phyloP scores from a whole-genome alignment of 2,329 filamentous ascomycete species.

The Xylariales sp. region DNA sequence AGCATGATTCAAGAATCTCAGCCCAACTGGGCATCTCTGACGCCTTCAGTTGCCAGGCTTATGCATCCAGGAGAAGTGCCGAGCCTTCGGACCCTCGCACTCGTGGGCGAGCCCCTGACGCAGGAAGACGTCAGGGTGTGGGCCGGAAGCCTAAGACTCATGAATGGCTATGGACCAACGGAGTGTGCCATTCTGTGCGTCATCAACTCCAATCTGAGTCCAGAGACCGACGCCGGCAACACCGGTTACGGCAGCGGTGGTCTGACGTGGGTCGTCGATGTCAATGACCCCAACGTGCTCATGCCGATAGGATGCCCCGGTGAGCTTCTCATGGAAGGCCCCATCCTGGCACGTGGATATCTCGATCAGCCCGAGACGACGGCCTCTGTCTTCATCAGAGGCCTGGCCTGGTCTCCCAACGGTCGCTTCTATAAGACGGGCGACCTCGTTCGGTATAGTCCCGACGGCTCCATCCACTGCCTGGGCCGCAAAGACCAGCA shows the following conservation, averaged over 20 bases:
- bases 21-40: conserved; percentile 8
- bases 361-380: conserved; percentile 19
- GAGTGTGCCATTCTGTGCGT: conserved; percentile 3
- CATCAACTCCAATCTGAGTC: not conserved
- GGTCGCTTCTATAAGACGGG: conserved; percentile 13
- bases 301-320: conserved; percentile 9
- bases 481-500: conserved; percentile 32
- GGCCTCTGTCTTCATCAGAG: conserved; percentile 17
- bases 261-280: conserved; percentile 11
- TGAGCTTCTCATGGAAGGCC: conserved; percentile 13
- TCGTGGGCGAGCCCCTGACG: conserved; percentile 6
- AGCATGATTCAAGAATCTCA: conserved; percentile 7
- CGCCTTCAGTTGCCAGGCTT: conserved; percentile 6
- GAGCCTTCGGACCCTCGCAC: conserved; percentile 4
- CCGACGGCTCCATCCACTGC: conserved; percentile 26
- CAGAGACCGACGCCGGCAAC: conserved; percentile 1
- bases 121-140: conserved; percentile 5
- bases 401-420: conserved; percentile 9
- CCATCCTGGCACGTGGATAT: conserved; percentile 23
- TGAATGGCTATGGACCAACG: conserved; percentile 6
- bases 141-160: conserved; percentile 1
- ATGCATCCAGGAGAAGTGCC: conserved; percentile 7
- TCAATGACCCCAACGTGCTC: conserved; percentile 8
- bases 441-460: conserved; percentile 20
- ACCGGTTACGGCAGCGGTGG: conserved; percentile 8